Conservation (phyloP, 2,329 filamentous ascomycete genomes). For the Pestalotiopsis sp. region DNA sequence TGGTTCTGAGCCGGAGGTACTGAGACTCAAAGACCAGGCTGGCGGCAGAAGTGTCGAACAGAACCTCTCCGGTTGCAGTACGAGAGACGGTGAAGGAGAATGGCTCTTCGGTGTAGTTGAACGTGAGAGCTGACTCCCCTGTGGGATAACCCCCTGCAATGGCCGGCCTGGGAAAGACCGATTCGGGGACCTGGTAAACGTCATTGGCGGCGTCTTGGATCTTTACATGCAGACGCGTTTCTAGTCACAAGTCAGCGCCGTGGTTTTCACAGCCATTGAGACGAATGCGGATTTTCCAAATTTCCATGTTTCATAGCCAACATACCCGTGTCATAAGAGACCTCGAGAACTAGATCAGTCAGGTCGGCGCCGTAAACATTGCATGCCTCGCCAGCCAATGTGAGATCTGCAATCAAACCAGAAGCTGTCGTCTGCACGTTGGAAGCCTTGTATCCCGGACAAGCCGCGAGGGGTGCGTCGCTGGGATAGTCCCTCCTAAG, state of each 20-base stretch:
- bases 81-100: slow-evolving; percentile 46
- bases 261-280: neutral
- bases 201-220: slow-evolving; percentile 71
- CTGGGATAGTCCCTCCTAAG: slow-evolving; percentile 25
- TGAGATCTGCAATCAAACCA: slow-evolving; percentile 64
- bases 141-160: slow-evolving; percentile 19
- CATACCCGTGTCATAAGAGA: slow-evolving; percentile 64
- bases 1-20: slow-evolving; percentile 74
- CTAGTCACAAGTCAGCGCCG: slow-evolving; percentile 36
- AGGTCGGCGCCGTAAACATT: slow-evolving; percentile 73
- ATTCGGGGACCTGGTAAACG: slow-evolving; percentile 75
- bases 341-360: slow-evolving; percentile 60
- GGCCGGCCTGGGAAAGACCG: slow-evolving; percentile 64
- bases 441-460: slow-evolving; percentile 64
- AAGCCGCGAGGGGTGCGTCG: slow-evolving; percentile 41
- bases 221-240: slow-evolving; percentile 72
- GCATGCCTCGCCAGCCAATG: slow-evolving; percentile 65
- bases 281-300: neutral
- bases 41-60: slow-evolving; percentile 72
- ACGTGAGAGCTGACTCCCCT: slow-evolving; percentile 29
- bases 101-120: slow-evolving; percentile 37
- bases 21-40: slow-evolving; percentile 76
- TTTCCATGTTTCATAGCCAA: neutral
- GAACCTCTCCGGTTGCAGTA: slow-evolving; percentile 44
- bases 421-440: slow-evolving; percentile 54